Evolutionary conservation across 2,329 filamentous ascomycete genomes (phyloP).

Genomic region (Talaromyces sp.): DNA sequence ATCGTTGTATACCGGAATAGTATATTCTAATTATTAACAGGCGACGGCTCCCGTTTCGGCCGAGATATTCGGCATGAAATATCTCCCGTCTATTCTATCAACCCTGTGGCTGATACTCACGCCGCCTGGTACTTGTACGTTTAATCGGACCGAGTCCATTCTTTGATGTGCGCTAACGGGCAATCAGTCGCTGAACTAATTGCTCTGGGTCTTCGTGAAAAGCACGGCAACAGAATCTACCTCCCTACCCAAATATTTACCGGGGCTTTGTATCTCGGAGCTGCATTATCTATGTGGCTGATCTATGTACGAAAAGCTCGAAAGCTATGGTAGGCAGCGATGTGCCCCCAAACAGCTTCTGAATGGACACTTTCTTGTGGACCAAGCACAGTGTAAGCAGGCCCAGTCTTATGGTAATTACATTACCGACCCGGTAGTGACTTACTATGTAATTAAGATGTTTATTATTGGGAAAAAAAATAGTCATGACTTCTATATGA

Average conservation of each 20-base stretch:
- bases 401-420: background rate
- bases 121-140: slow-evolving; percentile 1
- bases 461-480: no score
- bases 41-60: background rate
- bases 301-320: background rate
- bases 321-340: background rate
- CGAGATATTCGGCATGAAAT: slow-evolving; percentile 3
- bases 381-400: background rate
- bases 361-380: background rate
- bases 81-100: slow-evolving; percentile 1
- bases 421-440: background rate
- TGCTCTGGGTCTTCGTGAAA: background rate
- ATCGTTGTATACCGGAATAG: background rate
- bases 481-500: no score
- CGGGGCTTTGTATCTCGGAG: slow-evolving; percentile 1
- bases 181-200: background rate
- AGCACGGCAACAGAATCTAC: background rate
- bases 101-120: slow-evolving; percentile 3
- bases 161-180: background rate
- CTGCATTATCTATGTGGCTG: slow-evolving; percentile 1
- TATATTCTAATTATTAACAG: background rate
- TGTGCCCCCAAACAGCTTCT: background rate
- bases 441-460: no score
- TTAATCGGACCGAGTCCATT: background rate
- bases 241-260: slow-evolving; percentile 1